phyloP scores from a whole-genome alignment of 495 filamentous ascomycete genomes.

The Lichenothelia convexa region DNA sequence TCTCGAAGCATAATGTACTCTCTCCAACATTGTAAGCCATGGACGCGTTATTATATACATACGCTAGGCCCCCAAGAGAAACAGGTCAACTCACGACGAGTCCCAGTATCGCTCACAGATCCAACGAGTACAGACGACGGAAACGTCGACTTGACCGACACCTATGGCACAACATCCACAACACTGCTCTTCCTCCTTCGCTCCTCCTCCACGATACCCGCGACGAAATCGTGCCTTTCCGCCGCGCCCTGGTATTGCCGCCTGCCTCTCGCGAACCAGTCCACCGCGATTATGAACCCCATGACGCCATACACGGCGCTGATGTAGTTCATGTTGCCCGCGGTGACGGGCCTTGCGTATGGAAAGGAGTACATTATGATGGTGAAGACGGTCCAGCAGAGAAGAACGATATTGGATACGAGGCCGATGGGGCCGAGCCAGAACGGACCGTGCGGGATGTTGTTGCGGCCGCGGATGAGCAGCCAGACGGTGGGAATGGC shows the following conservation, averaged over 20 bases:
- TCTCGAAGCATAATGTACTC: too few species aligned
- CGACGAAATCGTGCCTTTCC: conserved; percentile 6
- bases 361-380: conserved; percentile 20
- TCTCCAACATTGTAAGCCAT: too few species aligned
- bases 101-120: too few species aligned
- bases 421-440: conserved; percentile 16
- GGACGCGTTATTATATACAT: too few species aligned
- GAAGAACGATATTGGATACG: conserved; percentile 13
- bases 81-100: too few species aligned
- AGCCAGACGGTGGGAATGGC: conserved; percentile 15
- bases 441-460: conserved; percentile 16
- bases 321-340: conserved; percentile 19
- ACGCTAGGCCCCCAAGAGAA: too few species aligned
- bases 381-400: conserved; percentile 17
- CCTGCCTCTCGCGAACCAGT: conserved; percentile 12
- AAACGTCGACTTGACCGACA: too few species aligned
- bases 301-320: conserved; percentile 13
- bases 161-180: too few species aligned
- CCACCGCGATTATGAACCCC: conserved; percentile 10
- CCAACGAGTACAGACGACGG: too few species aligned
- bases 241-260: conserved; percentile 12
- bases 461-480: conserved; percentile 13
- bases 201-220: conserved; percentile 2
- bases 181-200: too few species aligned
- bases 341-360: conserved; percentile 10